phyloP scores from a whole-genome alignment of 2,329 filamentous ascomycete genomes.

The Aspergillus sp. region DNA sequence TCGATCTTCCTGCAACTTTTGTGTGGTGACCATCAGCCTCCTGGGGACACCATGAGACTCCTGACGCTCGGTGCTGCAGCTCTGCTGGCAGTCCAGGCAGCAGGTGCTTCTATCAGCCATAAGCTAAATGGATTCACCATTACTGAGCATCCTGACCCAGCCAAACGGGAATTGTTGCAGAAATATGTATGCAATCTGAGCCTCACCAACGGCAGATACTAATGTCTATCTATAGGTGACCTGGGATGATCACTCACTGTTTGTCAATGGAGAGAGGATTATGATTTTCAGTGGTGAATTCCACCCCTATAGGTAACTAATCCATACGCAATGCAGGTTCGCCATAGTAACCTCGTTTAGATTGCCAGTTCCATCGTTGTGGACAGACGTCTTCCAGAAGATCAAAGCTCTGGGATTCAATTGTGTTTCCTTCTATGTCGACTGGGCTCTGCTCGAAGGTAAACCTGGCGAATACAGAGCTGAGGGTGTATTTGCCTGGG shows the following conservation, averaged over 20 bases:
- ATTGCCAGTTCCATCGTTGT: constrained; percentile 60
- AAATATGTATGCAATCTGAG: constrained; percentile 46
- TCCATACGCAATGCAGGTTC: neutral
- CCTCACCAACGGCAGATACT: neutral
- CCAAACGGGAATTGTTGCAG: constrained; percentile 51
- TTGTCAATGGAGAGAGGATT: constrained; percentile 66
- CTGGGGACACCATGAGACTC: constrained; percentile 37
- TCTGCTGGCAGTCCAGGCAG: constrained; percentile 44
- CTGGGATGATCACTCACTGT: constrained; percentile 70
- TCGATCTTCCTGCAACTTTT: neutral
- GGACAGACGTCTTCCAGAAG: constrained; percentile 77
- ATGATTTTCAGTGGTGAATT: constrained; percentile 73
- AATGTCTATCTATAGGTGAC: constrained; percentile 47
- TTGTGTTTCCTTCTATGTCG: constrained; percentile 72
- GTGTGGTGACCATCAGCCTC: neutral
- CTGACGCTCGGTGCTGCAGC: constrained; percentile 28
- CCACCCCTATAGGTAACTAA: constrained; percentile 59
- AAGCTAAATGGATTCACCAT: constrained; percentile 50
- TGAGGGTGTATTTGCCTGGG: constrained; percentile 68
- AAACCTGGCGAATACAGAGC: constrained; percentile 67
- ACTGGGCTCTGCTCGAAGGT: constrained; percentile 76
- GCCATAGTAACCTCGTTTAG: constrained; percentile 25
- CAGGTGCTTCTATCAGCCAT: constrained; percentile 50
- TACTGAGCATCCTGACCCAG: constrained; percentile 32
- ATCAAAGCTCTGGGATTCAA: constrained; percentile 79